Percentiles rank a stretch among this genome's conserved stretches.
Evolutionary conservation across 2,329 filamentous ascomycete genomes (phyloP).

Genomic region (Peltaster fructicola): DNA sequence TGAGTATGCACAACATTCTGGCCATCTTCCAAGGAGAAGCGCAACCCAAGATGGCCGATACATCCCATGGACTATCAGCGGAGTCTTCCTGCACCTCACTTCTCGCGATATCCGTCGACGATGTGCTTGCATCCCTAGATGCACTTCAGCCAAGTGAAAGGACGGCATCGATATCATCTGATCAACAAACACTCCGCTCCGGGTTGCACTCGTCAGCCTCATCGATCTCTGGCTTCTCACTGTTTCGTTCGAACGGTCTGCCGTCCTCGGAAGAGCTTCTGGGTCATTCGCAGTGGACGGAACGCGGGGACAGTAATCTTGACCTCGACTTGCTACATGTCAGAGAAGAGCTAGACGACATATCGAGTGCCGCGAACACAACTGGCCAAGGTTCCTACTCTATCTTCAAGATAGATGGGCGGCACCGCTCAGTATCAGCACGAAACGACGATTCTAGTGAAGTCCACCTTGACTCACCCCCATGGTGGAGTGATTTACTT

Average conservation of each 20-base stretch:
- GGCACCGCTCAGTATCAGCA: no score
- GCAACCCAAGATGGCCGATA: not conserved
- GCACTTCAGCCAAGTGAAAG: constrained; percentile 63
- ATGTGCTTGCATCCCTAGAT: constrained; percentile 65
- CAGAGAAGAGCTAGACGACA: no score
- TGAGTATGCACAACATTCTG: not conserved
- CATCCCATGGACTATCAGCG: not conserved
- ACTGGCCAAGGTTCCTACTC: no score
- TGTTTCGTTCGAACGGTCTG: constrained; percentile 29
- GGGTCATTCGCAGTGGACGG: no score
- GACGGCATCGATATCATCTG: constrained; percentile 38
- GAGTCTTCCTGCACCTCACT: constrained; percentile 2
- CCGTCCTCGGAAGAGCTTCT: no score
- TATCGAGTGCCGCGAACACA: no score
- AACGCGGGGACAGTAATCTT: no score
- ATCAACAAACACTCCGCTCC: constrained; percentile 29
- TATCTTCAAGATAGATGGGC: no score
- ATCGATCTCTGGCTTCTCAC: constrained; percentile 30
- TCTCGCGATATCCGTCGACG: constrained; percentile 46
- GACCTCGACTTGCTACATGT: no score
- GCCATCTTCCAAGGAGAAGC: not conserved
- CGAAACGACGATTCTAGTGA: no score
- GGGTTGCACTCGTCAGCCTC: constrained; percentile 30
- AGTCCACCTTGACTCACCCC: no score
- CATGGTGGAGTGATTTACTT: no score